Conservation (phyloP, 306 rosid species). For the Castanospermum australe region DNA sequence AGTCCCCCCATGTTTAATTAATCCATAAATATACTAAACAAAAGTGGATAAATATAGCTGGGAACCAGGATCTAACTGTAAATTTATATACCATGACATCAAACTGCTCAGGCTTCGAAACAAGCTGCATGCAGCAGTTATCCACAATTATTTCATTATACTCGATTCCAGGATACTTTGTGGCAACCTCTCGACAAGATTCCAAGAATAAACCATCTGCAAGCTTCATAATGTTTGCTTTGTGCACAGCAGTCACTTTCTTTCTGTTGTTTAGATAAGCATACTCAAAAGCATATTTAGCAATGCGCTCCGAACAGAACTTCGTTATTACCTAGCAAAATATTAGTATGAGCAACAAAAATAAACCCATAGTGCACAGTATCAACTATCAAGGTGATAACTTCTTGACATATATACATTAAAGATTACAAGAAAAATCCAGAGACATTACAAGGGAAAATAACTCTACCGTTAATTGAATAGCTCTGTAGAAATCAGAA, state of each 20-base stretch:
- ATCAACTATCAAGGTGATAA: not conserved
- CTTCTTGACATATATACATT: not conserved
- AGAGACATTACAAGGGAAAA: not conserved
- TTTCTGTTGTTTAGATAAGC: slow-evolving; percentile 75
- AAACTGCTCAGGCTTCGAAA: slow-evolving; percentile 76
- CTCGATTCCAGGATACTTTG: slow-evolving; percentile 48
- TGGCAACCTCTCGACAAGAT: slow-evolving; percentile 75
- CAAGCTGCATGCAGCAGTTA: slow-evolving; percentile 86
- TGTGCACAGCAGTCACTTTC: slow-evolving; percentile 83
- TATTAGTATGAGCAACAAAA: slow-evolving; percentile 37
- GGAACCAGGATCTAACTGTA: not conserved
- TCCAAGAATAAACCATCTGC: slow-evolving; percentile 78
- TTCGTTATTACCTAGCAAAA: slow-evolving; percentile 67
- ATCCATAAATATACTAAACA: not conserved
- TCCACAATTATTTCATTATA: slow-evolving; percentile 74
- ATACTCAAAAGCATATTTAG: slow-evolving; percentile 70
- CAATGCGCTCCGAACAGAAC: slow-evolving; percentile 78
- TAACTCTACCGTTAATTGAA: not conserved
- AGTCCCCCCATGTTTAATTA: not conserved
- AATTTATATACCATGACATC: slow-evolving; percentile 71
- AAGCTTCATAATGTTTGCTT: slow-evolving; percentile 82
- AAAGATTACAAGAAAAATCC: not conserved
- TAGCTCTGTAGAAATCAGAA: not conserved
- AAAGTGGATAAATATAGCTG: not conserved
- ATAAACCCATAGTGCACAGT: not conserved